A percentile compares a stretch with the other conserved stretches of the same genome.
phyloP scores from a whole-genome alignment of 495 filamentous ascomycete species.

The Aspergillus heteromorphus region DNA sequence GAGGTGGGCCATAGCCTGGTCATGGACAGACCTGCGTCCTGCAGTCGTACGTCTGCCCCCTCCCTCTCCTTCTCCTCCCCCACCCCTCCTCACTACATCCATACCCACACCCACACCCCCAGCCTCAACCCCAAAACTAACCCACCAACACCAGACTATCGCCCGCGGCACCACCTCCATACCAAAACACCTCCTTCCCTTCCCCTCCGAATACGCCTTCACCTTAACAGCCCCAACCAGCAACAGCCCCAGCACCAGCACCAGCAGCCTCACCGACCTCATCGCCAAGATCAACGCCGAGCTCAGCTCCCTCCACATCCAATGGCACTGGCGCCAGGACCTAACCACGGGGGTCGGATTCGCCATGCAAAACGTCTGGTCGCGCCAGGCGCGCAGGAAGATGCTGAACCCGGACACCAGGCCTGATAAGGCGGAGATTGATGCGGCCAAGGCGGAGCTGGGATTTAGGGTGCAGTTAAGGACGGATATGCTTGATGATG shows the following conservation, averaged over 20 bases:
- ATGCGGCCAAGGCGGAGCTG: conserved; percentile 27
- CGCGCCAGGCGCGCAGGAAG: conserved; percentile 56
- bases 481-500: conserved; percentile 18
- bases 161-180: conserved; percentile 51
- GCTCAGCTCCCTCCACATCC: conserved; percentile 42
- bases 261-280: conserved; percentile 21
- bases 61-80: no score
- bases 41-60: conserved; percentile 48
- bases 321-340: conserved; percentile 45
- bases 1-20: conserved; percentile 88
- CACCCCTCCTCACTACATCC: background rate
- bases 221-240: no score
- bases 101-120: background rate
- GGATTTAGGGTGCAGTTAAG: conserved; percentile 44
- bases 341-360: conserved; percentile 47
- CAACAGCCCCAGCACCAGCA: conserved; percentile 16
- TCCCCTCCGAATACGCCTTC: conserved; percentile 53
- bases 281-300: conserved; percentile 32
- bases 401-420: conserved; percentile 26
- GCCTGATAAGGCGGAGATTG: conserved; percentile 21
- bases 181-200: conserved; percentile 57
- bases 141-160: conserved; percentile 34
- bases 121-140: conserved; percentile 3
- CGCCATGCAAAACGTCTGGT: conserved; percentile 67
- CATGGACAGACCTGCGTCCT: conserved; percentile 65